Evolutionary conservation across 768 basidiomycete species (phyloP).

Genomic region (Rhodotorula diobovata): DNA sequence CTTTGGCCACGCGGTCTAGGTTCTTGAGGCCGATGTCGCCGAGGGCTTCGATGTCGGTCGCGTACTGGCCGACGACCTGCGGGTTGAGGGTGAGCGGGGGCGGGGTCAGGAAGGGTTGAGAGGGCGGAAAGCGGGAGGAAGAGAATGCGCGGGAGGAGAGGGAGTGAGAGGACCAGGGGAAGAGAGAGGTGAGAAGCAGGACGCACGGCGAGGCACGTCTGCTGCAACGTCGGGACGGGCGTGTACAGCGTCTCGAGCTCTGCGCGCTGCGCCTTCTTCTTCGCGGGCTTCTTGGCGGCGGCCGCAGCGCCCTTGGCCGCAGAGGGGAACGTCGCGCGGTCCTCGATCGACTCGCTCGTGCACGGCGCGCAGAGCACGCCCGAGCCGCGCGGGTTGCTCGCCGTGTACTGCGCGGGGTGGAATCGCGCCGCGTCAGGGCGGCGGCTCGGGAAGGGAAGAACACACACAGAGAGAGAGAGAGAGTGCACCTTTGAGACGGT

Average conservation of each 20-base stretch:
- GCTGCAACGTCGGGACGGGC: slow-evolving; percentile 65
- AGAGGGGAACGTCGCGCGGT: slow-evolving; percentile 51
- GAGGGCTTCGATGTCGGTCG: slow-evolving; percentile 68
- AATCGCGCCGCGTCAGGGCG: too few species aligned
- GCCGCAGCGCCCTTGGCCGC: slow-evolving; percentile 23
- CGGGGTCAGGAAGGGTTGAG: too few species aligned
- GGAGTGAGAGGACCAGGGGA: too few species aligned
- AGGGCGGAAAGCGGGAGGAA: neutral
- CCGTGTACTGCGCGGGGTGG: slow-evolving; percentile 77
- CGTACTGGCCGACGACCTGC: slow-evolving; percentile 87
- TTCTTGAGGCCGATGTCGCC: slow-evolving; percentile 79
- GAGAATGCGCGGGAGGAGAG: neutral
- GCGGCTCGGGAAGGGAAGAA: neutral
- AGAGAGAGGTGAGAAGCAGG: too few species aligned
- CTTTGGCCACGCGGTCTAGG: slow-evolving; percentile 69
- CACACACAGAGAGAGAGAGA: neutral
- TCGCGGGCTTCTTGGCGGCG: slow-evolving; percentile 47
- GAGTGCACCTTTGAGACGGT: slow-evolving; percentile 65
- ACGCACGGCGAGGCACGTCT: slow-evolving; percentile 72
- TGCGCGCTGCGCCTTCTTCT: slow-evolving; percentile 64
- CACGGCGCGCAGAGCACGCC: slow-evolving; percentile 83
- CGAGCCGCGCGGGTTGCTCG: slow-evolving; percentile 63
- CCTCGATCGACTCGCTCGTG: slow-evolving; percentile 64
- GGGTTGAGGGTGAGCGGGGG: too few species aligned
- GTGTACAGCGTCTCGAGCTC: slow-evolving; percentile 61